Percentiles rank a stretch among this genome's conserved stretches.
phyloP scores from a whole-genome alignment of 176 grass and related monocot species.

The Triticum urartu region DNA sequence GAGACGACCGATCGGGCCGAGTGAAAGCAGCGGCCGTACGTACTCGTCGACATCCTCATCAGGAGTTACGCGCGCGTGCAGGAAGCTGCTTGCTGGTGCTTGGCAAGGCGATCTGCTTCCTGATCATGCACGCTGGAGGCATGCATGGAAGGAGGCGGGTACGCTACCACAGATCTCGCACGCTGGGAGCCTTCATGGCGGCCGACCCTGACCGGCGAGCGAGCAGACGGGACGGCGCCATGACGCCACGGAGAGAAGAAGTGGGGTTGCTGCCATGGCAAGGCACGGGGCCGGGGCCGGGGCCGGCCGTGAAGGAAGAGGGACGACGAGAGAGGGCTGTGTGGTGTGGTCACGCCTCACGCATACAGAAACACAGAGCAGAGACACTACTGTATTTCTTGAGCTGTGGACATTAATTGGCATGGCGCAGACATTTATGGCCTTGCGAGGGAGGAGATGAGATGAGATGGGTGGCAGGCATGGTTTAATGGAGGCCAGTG shows the following conservation, averaged over 20 bases:
- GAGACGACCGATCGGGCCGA: background rate
- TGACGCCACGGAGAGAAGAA: background rate
- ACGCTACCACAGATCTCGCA: background rate
- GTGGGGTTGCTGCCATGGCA: slow-evolving; percentile 12
- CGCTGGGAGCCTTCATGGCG: slow-evolving; percentile 7
- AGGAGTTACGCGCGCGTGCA: background rate
- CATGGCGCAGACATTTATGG: slow-evolving; percentile 53
- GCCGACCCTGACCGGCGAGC: background rate
- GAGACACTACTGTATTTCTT: too few relatives aligned
- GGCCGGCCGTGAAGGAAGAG: background rate
- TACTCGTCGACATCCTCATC: background rate
- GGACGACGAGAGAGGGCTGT: background rate
- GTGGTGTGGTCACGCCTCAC: background rate
- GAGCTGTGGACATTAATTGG: slow-evolving; percentile 44
- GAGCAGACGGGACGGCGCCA: slow-evolving; percentile 6
- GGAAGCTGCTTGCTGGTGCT: background rate
- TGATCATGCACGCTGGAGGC: background rate
- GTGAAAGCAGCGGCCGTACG: slow-evolving; percentile 3
- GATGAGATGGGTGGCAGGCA: slow-evolving; percentile 33
- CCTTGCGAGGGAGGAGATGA: background rate
- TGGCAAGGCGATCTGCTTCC: background rate
- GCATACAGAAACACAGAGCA: too few relatives aligned
- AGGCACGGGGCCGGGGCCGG: background rate
- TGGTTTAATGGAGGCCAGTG: slow-evolving; percentile 51
- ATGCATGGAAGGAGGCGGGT: background rate